Conservation (phyloP, 2,329 filamentous ascomycete species). For the Paecilomyces formosus region DNA sequence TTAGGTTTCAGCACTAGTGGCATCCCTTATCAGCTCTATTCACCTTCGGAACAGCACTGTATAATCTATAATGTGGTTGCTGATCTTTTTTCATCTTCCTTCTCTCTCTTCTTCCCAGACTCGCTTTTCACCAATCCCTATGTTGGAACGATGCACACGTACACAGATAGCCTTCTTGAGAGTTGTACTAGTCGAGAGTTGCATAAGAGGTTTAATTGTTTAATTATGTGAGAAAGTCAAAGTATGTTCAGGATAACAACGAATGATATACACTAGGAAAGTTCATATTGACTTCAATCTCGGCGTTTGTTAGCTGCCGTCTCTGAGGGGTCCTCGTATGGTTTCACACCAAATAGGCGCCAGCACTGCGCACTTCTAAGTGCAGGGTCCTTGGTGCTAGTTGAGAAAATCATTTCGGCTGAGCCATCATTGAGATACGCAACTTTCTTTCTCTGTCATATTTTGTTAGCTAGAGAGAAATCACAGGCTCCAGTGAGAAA, state of each 20-base stretch:
- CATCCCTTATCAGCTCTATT: not conserved
- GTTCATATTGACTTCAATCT: not conserved
- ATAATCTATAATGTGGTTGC: too few species aligned
- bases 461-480: constrained; percentile 13
- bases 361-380: constrained; percentile 40
- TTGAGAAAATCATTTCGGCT: constrained; percentile 36
- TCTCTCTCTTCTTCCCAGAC: too few species aligned
- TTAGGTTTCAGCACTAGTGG: constrained; percentile 12
- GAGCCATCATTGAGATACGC: constrained; percentile 38
- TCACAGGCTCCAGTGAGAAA: not conserved
- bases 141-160: too few species aligned
- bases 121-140: too few species aligned
- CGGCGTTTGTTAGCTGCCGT: not conserved
- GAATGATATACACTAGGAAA: not conserved
- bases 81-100: too few species aligned
- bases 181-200: not conserved
- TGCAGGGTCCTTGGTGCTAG: constrained; percentile 36
- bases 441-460: constrained; percentile 38
- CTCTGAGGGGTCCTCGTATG: constrained; percentile 24
- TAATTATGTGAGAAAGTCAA: not conserved
- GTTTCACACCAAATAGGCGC: constrained; percentile 38
- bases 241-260: not conserved
- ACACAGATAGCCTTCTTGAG: not conserved
- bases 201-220: not conserved
- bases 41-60: not conserved